These are phyloP conservation scores for Byssoonygena ceratinophila DNA, from an alignment of 2,329 filamentous ascomycete species.

Conservation along the genomic window DNA sequence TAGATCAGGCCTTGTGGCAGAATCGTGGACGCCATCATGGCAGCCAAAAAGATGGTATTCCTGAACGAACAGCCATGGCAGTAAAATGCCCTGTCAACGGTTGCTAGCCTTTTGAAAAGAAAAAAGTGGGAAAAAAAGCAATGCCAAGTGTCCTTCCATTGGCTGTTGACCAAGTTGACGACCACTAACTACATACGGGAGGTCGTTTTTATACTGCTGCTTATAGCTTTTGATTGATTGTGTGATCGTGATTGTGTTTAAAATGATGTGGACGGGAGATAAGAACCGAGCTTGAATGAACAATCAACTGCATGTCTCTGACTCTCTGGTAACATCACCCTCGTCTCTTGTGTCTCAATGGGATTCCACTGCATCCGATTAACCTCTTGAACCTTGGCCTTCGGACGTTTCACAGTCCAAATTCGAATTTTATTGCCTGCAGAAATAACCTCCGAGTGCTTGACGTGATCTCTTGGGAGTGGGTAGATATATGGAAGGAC, in stretches of 20 bases:
- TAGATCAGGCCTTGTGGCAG: background rate
- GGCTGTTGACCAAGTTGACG: background rate
- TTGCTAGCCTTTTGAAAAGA: background rate
- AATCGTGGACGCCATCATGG: conserved; percentile 5
- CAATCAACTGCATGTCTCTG: background rate
- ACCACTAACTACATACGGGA: background rate
- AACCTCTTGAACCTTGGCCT: background rate
- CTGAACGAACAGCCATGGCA: background rate
- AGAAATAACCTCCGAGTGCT: conserved; percentile 9
- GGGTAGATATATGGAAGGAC: background rate
- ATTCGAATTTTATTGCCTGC: conserved; percentile 4
- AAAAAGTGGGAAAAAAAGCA: background rate
- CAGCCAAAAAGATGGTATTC: background rate
- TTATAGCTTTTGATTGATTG: background rate
- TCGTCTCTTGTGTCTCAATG: background rate
- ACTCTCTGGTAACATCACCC: background rate
- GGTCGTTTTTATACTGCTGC: background rate
- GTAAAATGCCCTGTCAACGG: background rate
- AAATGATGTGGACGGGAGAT: background rate
- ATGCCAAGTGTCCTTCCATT: background rate
- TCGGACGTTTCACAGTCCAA: conserved; percentile 7
- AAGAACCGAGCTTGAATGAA: background rate
- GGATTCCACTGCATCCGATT: conserved; percentile 1
- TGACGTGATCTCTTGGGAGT: background rate
- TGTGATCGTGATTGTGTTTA: background rate